Conservation (phyloP, 192 early-diverging fungal genomes). For the Linnemannia exigua region DNA sequence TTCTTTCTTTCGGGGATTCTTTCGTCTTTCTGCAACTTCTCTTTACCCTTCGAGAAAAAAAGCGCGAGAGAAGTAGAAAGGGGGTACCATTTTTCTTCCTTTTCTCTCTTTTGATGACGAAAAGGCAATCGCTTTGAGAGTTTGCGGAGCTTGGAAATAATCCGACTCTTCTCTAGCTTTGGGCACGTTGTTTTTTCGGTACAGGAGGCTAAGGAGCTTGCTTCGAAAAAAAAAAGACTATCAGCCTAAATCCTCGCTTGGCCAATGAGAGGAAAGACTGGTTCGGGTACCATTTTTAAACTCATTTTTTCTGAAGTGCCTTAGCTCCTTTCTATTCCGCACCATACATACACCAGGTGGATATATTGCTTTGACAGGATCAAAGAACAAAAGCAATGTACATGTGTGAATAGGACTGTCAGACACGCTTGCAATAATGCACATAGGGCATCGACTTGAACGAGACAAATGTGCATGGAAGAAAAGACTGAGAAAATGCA, state of each 20-base stretch:
- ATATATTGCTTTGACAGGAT: too few species aligned
- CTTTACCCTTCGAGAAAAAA: too few species aligned
- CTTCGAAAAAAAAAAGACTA: background rate
- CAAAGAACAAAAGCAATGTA: too few species aligned
- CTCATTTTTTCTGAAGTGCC: background rate
- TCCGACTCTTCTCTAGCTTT: background rate
- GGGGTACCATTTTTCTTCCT: background rate
- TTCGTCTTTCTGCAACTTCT: too few species aligned
- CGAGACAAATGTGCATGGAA: too few species aligned
- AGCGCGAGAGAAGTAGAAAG: background rate
- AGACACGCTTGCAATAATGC: too few species aligned
- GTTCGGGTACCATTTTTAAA: background rate
- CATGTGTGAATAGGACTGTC: too few species aligned
- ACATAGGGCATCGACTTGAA: too few species aligned
- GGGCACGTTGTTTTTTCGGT: background rate
- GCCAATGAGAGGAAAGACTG: background rate
- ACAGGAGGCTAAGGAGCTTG: background rate
- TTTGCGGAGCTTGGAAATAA: background rate
- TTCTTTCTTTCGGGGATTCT: too few species aligned
- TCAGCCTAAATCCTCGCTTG: background rate
- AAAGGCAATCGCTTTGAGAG: background rate
- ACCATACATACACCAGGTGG: too few species aligned
- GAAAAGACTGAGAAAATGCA: background rate
- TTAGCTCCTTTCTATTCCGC: background rate
- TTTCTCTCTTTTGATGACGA: background rate